A percentile compares a stretch with the other conserved stretches of the same genome.
phyloP scores from a whole-genome alignment of 768 basidiomycete genomes.

The Calvatia gigantea region DNA sequence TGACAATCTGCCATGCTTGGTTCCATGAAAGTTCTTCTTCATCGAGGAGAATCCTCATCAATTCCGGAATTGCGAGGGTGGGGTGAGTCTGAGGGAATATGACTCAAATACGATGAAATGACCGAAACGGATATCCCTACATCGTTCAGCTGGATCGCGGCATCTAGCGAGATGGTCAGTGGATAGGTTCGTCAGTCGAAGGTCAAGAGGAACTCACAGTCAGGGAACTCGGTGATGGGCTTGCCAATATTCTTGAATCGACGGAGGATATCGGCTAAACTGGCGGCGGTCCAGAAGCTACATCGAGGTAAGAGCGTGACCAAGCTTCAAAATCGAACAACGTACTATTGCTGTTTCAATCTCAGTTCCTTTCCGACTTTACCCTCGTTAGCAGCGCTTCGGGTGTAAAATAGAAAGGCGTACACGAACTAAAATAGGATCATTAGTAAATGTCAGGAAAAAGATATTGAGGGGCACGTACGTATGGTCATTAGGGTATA shows the following conservation, averaged over 20 bases:
- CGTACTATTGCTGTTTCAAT: conserved; percentile 89
- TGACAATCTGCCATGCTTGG: conserved; percentile 84
- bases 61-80: conserved; percentile 90
- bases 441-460: not conserved
- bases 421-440: conserved; percentile 37
- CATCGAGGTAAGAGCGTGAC: not conserved
- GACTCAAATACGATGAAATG: conserved; percentile 1
- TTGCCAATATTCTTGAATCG: conserved; percentile 90
- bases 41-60: conserved; percentile 89
- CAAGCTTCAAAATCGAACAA: not conserved
- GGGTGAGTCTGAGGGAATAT: conserved; percentile 79
- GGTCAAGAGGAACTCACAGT: conserved; percentile 48
- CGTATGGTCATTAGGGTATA: conserved; percentile 95
- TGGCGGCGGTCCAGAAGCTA: conserved; percentile 87
- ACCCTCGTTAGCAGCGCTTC: not conserved
- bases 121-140: conserved; percentile 34
- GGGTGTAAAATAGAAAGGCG: conserved; percentile 15
- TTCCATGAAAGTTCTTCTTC: conserved; percentile 89
- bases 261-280: conserved; percentile 84
- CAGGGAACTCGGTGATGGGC: conserved; percentile 76
- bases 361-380: conserved; percentile 83
- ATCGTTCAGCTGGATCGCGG: conserved; percentile 94
- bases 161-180: conserved; percentile 44
- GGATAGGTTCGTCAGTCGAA: not conserved
- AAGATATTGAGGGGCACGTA: conserved; percentile 24